Base-by-base conservation (phyloP, 805 yeast species). In the Pichia cephalocereana region DNA sequence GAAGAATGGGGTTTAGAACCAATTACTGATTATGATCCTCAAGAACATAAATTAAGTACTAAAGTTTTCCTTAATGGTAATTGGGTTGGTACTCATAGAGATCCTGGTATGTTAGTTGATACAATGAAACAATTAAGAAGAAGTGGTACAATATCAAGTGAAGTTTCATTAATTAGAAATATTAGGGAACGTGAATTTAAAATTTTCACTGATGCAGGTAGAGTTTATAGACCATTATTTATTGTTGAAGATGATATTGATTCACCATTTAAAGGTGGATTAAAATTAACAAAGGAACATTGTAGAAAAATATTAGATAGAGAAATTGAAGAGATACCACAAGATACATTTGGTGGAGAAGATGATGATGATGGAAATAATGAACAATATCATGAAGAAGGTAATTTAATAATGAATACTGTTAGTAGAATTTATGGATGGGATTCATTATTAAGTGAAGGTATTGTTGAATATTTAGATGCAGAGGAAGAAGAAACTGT, bases 1-100 rank as follows among this genome's bases (percentile, higher is more conserved):
- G 96, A 91, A 68, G 99, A 93, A 71, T 93, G 98, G 97, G 99
- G 99, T 69, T 82, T 93, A 87, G 98, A 93, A 69, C 96, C 97
- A 17, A 75, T 93, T 58, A 96, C 93, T 63, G 96, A 90, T 63
- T 93, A 87, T 64, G 89, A 86, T 48, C 98, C 99, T 34, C 88
- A 87, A 52, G 87, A 87, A 54, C 82, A 88, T 47, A 90, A 91
- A 41, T 87, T 86, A 63, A 87, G 95, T 34, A 90, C 97, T 2
- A 80, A 96, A 68, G 90, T 93, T 47, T 93, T 93, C 65, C 95
- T 93, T 46, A 93, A 93, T 63, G 99, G 99, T 76, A 96, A 91
- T 47, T 93, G 99, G 99, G 95, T 90, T 45, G 99, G 99, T 71
- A 91, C 95, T 38, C 98, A 91, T 64, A 81, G 96, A 70, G 96